These are phyloP conservation scores for Anisodus tanguticus DNA, from an alignment of 257 asterid species.

Conservation along the genomic window DNA sequence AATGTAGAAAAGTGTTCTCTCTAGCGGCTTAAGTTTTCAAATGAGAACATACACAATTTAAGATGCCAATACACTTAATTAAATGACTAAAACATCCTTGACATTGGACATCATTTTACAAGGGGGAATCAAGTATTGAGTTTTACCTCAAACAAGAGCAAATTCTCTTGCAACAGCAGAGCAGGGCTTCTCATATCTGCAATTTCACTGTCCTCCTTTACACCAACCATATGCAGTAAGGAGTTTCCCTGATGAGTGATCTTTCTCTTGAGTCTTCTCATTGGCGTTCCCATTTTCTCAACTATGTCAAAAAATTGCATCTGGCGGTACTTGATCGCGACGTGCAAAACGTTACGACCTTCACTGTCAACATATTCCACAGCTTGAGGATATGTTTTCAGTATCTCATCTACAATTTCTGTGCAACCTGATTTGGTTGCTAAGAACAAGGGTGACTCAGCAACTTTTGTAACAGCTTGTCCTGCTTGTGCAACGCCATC, in stretches of 20 bases:
- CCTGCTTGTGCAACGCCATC: background rate
- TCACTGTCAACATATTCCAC: slow-evolving; percentile 29
- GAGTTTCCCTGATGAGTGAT: slow-evolving; percentile 30
- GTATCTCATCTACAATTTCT: slow-evolving; percentile 33
- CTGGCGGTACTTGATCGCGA: slow-evolving; percentile 29
- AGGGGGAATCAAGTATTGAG: background rate
- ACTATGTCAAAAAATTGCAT: slow-evolving; percentile 25
- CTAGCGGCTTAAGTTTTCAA: background rate
- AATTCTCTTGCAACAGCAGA: slow-evolving; percentile 30
- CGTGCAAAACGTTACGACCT: slow-evolving; percentile 32
- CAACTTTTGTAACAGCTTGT: background rate
- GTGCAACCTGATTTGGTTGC: slow-evolving; percentile 30
- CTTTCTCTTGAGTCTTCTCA: slow-evolving; percentile 29
- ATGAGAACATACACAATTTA: too few relatives aligned
- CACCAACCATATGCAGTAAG: slow-evolving; percentile 35
- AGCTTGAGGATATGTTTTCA: slow-evolving; percentile 28
- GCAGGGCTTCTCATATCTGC: slow-evolving; percentile 35
- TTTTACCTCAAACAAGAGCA: slow-evolving; percentile 32
- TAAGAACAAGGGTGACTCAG: slow-evolving; percentile 30
- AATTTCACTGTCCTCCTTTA: slow-evolving; percentile 6
- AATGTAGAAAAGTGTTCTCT: too few relatives aligned
- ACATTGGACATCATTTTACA: background rate
- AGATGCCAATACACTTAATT: background rate
- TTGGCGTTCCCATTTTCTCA: slow-evolving; percentile 24
- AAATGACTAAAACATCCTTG: background rate